These are phyloP conservation scores for Marasmius tenuissimus DNA, from an alignment of 1,284 basidiomycete genomes.

Conservation along the genomic window DNA sequence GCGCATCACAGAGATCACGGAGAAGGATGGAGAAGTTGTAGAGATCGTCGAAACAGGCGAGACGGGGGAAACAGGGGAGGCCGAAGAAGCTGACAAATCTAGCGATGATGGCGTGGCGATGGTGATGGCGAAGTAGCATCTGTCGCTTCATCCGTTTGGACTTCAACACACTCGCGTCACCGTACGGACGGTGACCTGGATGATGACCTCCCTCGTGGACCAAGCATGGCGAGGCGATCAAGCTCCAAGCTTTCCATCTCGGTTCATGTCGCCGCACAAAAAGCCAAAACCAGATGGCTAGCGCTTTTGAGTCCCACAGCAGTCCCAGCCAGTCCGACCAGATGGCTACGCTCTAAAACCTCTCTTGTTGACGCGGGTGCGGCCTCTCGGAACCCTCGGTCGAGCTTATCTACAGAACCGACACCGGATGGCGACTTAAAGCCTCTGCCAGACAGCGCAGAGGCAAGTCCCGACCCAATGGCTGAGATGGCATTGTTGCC, in stretches of 20 bases:
- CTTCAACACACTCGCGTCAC: constrained; percentile 46
- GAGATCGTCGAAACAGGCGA: no score
- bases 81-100: constrained; percentile 23
- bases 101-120: constrained; percentile 38
- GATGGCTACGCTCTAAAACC: constrained; percentile 29
- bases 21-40: constrained; percentile 20
- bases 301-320: constrained; percentile 42
- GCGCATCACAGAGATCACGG: constrained; percentile 39
- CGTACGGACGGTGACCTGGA: constrained; percentile 39
- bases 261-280: constrained; percentile 45
- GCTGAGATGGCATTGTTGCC: constrained; percentile 28
- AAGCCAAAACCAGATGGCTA: constrained; percentile 61
- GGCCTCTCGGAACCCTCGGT: constrained; percentile 8
- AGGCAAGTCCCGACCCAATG: constrained; percentile 14
- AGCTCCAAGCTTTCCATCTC: constrained; percentile 41
- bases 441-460: constrained; percentile 6
- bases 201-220: constrained; percentile 39
- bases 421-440: not conserved
- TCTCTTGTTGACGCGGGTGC: constrained; percentile 11
- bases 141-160: constrained; percentile 52
- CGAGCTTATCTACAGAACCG: constrained; percentile 3
- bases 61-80: not conserved
- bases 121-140: constrained; percentile 48
- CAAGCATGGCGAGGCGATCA: constrained; percentile 21
- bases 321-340: constrained; percentile 30